A percentile compares a stretch with the other conserved stretches of the same genome.
phyloP scores from a whole-genome alignment of 495 filamentous ascomycete genomes.

The Usnea hakonensis region DNA sequence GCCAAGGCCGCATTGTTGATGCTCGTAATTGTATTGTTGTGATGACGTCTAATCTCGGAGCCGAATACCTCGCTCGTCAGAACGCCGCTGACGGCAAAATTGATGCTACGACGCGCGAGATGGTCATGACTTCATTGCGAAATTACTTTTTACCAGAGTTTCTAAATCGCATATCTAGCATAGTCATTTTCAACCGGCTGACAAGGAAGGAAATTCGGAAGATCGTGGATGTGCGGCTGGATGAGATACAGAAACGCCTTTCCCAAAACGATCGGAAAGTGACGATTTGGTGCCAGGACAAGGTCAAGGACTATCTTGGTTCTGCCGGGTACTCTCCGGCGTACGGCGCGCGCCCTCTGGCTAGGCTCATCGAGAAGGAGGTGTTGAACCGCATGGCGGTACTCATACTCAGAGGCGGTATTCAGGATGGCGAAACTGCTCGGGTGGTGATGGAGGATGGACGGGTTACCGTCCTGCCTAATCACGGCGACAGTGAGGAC shows the following conservation, averaged over 20 bases:
- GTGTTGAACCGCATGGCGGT: conserved; percentile 89
- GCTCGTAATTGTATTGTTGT: conserved; percentile 97
- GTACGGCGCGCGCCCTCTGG: conserved; percentile 85
- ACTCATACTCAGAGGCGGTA: conserved; percentile 73
- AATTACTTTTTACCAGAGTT: conserved; percentile 98
- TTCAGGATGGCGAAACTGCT: conserved; percentile 78
- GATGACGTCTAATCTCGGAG: conserved; percentile 96
- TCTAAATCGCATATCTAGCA: conserved; percentile 90
- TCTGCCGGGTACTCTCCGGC: conserved; percentile 84
- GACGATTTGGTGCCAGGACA: conserved; percentile 62
- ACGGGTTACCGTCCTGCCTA: conserved; percentile 70
- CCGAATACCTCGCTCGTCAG: conserved; percentile 80
- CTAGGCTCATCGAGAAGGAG: conserved; percentile 88
- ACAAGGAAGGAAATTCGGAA: conserved; percentile 79
- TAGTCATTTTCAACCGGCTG: conserved; percentile 97
- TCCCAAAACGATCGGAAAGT: conserved; percentile 73
- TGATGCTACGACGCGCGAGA: conserved; percentile 74
- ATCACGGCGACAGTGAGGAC: conserved; percentile 63
- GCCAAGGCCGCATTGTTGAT: conserved; percentile 89
- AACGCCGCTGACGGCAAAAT: conserved; percentile 73
- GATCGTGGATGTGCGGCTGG: conserved; percentile 87
- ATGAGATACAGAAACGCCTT: conserved; percentile 86
- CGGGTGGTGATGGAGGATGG: conserved; percentile 68
- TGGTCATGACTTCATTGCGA: conserved; percentile 82
- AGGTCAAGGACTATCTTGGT: conserved; percentile 85